Percentiles rank a stretch among this genome's conserved stretches.
Conservation (phyloP, 2,329 filamentous ascomycete genomes). For the Neopestalotiopsis sp. region DNA sequence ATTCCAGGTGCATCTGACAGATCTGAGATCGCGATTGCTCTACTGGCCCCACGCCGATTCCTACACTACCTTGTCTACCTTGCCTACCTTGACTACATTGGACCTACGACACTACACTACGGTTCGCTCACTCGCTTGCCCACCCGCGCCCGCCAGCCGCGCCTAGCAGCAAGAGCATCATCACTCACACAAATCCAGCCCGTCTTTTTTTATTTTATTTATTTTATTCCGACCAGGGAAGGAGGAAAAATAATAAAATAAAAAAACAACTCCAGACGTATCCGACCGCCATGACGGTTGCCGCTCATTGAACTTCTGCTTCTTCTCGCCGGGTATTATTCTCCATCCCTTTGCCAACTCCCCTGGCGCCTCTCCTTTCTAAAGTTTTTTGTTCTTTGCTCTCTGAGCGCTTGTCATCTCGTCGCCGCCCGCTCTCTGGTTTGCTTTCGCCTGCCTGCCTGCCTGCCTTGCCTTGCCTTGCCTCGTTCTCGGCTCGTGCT, state of each 20-base stretch:
- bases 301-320: conserved; percentile 5
- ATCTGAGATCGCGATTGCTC: conserved; percentile 12
- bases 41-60: conserved; percentile 2
- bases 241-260: neutral
- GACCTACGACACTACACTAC: neutral
- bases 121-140: neutral
- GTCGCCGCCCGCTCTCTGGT: too few species aligned
- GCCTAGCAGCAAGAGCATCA: conserved; percentile 2
- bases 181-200: neutral
- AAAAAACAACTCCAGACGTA: neutral
- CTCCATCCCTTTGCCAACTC: neutral
- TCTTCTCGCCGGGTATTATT: neutral
- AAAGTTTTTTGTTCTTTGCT: neutral
- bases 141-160: neutral
- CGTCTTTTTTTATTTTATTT: neutral
- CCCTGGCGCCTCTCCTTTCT: neutral
- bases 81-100: too few species aligned
- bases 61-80: neutral
- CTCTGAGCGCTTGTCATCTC: neutral
- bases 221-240: neutral
- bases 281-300: neutral
- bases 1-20: conserved; percentile 8
- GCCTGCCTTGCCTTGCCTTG: too few species aligned
- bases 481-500: neutral
- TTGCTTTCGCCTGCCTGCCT: neutral